Evolutionary conservation across 495 filamentous ascomycete genomes (phyloP).

Genomic region (Podospora australis): DNA sequence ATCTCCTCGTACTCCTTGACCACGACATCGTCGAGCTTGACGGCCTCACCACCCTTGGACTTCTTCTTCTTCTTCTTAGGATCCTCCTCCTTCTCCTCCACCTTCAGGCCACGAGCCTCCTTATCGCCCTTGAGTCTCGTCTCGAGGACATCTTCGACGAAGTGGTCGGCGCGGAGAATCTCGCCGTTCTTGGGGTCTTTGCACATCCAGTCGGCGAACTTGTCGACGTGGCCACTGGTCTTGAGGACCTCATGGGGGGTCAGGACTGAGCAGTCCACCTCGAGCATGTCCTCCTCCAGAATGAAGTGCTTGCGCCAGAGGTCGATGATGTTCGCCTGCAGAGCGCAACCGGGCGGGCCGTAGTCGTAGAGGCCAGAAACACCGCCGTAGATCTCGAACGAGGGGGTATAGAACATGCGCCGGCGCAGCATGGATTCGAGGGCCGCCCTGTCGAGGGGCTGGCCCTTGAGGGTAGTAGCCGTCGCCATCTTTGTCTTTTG

Average conservation of each 20-base stretch:
- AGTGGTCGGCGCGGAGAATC: conserved; percentile 90
- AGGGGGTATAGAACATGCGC: conserved; percentile 88
- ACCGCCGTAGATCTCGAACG: conserved; percentile 91
- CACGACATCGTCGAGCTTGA: conserved; percentile 62
- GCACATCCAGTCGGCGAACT: conserved; percentile 99
- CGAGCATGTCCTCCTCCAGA: conserved; percentile 35
- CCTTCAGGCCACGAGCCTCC: conserved; percentile 65
- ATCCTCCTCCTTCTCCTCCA: conserved; percentile 56
- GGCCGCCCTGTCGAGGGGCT: conserved; percentile 71
- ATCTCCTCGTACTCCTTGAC: conserved; percentile 65
- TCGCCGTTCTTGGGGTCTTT: conserved; percentile 97
- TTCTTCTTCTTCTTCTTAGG: conserved; percentile 48
- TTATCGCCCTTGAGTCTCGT: conserved; percentile 72
- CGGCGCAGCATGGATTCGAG: conserved; percentile 82
- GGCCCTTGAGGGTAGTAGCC: conserved; percentile 75
- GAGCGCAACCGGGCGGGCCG: conserved; percentile 72
- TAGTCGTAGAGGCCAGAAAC: conserved; percentile 82
- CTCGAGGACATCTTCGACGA: conserved; percentile 91
- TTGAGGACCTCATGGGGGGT: conserved; percentile 89
- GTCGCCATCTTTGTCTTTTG: conserved; percentile 41
- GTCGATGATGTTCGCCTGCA: conserved; percentile 83
- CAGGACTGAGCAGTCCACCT: conserved; percentile 78
- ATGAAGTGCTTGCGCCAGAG: conserved; percentile 68
- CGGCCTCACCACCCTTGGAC: conserved; percentile 45
- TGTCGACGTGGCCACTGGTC: conserved; percentile 94